Conservation (phyloP, 2,329 filamentous ascomycete species). For the Trichoderma harzianum region DNA sequence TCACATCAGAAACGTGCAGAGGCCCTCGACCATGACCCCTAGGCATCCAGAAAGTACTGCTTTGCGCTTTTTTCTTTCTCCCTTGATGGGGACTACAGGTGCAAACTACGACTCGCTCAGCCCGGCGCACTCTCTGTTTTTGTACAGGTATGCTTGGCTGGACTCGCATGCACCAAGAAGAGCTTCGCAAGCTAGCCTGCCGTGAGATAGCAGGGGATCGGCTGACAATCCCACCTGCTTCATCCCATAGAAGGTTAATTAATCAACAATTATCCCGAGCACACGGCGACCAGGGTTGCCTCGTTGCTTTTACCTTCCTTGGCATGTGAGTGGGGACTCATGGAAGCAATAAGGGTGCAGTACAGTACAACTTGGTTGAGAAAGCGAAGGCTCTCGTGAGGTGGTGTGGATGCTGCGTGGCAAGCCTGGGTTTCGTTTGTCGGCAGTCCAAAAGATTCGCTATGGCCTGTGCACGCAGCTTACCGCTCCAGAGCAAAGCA, state of each 20-base stretch:
- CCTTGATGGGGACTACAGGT: neutral
- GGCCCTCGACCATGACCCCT: neutral
- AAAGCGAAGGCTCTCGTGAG: neutral
- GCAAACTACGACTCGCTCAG: neutral
- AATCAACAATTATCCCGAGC: slow-evolving; percentile 17
- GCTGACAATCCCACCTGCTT: slow-evolving; percentile 15
- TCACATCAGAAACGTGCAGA: neutral
- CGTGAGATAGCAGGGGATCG: slow-evolving; percentile 5
- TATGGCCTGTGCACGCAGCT: slow-evolving; percentile 21
- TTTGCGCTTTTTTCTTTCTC: neutral
- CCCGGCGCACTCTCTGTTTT: neutral
- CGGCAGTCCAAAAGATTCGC: slow-evolving; percentile 20
- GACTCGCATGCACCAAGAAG: neutral
- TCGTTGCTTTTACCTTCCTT: slow-evolving; percentile 10
- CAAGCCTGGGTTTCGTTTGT: neutral
- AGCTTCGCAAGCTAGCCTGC: neutral
- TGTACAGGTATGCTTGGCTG: neutral
- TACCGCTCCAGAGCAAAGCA: neutral
- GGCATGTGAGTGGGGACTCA: slow-evolving; percentile 1
- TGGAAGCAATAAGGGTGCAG: neutral
- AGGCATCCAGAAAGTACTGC: neutral
- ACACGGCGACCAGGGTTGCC: slow-evolving; percentile 7
- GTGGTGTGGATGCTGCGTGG: slow-evolving; percentile 11
- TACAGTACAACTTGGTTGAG: neutral
- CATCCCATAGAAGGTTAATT: slow-evolving; percentile 6